Conservation (phyloP, 164 flowering plant genomes). For the Vitis amurensis region DNA sequence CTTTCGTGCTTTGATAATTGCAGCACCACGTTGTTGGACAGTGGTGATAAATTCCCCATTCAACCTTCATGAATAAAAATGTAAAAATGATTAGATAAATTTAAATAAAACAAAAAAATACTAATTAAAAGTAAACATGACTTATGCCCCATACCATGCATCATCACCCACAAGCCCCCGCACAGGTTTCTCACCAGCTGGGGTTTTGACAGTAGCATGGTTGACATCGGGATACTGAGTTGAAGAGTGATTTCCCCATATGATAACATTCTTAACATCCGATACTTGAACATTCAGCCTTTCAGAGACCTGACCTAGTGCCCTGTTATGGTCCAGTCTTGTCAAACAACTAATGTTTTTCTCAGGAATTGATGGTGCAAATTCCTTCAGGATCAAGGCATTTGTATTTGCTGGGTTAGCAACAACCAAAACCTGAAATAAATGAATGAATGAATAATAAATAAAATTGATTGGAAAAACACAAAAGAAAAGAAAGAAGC, state of each 20-base stretch:
- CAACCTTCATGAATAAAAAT: slow-evolving; percentile 52
- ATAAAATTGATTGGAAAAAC: not conserved
- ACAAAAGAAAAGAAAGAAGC: not conserved
- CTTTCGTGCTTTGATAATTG: slow-evolving; percentile 96
- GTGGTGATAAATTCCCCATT: slow-evolving; percentile 78
- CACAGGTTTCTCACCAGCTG: slow-evolving; percentile 82
- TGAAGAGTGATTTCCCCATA: slow-evolving; percentile 99
- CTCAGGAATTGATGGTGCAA: slow-evolving; percentile 82
- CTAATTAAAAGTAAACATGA: not conserved
- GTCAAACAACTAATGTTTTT: slow-evolving; percentile 92
- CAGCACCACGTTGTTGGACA: slow-evolving; percentile 99
- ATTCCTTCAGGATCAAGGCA: slow-evolving; percentile 97
- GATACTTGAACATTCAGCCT: slow-evolving; percentile 81
- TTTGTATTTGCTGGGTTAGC: slow-evolving; percentile 99
- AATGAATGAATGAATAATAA: slow-evolving; percentile 3
- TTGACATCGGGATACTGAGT: slow-evolving; percentile 89
- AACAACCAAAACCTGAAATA: slow-evolving; percentile 86
- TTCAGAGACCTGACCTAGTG: slow-evolving; percentile 96
- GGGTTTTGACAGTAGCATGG: slow-evolving; percentile 83
- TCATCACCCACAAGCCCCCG: slow-evolving; percentile 86
- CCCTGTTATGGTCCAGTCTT: slow-evolving; percentile 97
- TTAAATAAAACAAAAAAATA: not conserved
- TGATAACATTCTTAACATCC: slow-evolving; percentile 94
- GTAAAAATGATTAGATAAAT: not conserved
- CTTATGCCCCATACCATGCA: slow-evolving; percentile 54